Evolutionary conservation across 208 protist species (phyloP).

Genomic region (Strigomonas culicis): DNA sequence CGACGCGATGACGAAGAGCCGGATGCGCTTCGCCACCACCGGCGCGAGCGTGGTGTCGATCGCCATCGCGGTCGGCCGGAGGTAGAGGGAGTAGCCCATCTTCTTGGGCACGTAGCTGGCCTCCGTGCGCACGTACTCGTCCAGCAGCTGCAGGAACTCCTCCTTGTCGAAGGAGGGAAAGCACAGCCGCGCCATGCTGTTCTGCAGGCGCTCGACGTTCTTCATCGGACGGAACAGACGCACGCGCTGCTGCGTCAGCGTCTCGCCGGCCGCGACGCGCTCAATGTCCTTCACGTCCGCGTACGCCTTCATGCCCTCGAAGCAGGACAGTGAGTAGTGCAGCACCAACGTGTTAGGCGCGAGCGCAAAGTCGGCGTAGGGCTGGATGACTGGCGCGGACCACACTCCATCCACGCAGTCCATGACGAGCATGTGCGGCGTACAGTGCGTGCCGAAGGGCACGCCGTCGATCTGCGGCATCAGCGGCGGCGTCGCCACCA

Average conservation of each 20-base stretch:
- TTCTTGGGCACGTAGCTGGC: conserved; percentile 90
- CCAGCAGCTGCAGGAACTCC: conserved; percentile 92
- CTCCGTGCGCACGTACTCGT: conserved; percentile 93
- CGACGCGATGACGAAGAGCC: conserved; percentile 94
- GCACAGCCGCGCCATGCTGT: conserved; percentile 81
- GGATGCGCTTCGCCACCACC: conserved; percentile 32
- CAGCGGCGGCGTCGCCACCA: conserved; percentile 27
- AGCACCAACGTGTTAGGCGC: conserved; percentile 85
- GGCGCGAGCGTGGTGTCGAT: conserved; percentile 80
- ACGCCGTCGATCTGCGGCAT: conserved; percentile 46
- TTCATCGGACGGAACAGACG: conserved; percentile 96
- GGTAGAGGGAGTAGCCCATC: conserved; percentile 96
- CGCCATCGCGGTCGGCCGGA: conserved; percentile 96
- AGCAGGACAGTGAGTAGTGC: conserved; percentile 95
- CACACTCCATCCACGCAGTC: conserved; percentile 82
- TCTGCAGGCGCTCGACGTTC: conserved; percentile 92
- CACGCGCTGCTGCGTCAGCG: conserved; percentile 30
- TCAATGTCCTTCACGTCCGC: conserved; percentile 70
- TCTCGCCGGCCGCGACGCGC: conserved; percentile 28
- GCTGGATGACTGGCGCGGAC: conserved; percentile 69
- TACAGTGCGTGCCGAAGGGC: conserved; percentile 93
- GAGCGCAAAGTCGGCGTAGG: conserved; percentile 79
- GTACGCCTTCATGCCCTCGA: conserved; percentile 99
- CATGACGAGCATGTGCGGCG: conserved; percentile 96
- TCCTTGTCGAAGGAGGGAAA: conserved; percentile 91